These are phyloP conservation scores for Candida ipomoeae DNA, from an alignment of 805 yeast species.

Conservation along the genomic window DNA sequence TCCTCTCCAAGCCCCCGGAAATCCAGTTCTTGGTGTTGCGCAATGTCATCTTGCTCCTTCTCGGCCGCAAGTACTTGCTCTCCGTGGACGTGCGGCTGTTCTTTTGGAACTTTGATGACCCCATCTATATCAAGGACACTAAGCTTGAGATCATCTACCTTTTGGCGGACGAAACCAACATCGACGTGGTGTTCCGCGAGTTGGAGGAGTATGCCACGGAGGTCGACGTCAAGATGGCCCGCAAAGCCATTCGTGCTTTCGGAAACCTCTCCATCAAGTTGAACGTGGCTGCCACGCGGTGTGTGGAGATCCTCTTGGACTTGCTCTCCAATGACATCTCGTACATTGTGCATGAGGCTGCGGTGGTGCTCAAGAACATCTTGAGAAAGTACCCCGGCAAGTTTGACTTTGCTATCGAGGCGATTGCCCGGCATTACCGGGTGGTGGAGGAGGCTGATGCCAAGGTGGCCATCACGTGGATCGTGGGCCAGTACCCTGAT, in stretches of 20 bases:
- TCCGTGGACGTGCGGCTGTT: slow-evolving; percentile 71
- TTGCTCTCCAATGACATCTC: slow-evolving; percentile 62
- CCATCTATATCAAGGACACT: slow-evolving; percentile 83
- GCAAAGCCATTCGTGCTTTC: slow-evolving; percentile 83
- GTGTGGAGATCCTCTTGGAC: slow-evolving; percentile 59
- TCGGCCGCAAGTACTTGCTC: slow-evolving; percentile 59
- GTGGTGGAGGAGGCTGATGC: slow-evolving; percentile 72
- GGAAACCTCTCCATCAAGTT: slow-evolving; percentile 85
- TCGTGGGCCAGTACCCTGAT: slow-evolving; percentile 66
- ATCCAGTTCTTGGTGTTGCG: slow-evolving; percentile 78
- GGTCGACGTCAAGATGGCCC: slow-evolving; percentile 78
- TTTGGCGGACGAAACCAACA: slow-evolving; percentile 63
- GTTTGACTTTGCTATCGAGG: slow-evolving; percentile 35
- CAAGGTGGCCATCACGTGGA: slow-evolving; percentile 76
- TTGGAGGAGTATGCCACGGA: slow-evolving; percentile 84
- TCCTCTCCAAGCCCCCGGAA: slow-evolving; percentile 75
- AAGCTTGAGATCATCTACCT: slow-evolving; percentile 82
- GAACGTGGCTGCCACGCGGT: slow-evolving; percentile 54
- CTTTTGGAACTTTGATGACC: slow-evolving; percentile 80
- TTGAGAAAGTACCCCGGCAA: slow-evolving; percentile 68
- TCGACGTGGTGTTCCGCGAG: slow-evolving; percentile 63
- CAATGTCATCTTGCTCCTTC: slow-evolving; percentile 69
- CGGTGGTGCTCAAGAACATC: slow-evolving; percentile 71
- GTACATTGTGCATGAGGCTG: slow-evolving; percentile 75
- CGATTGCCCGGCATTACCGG: slow-evolving; percentile 31